A percentile compares a stretch with the other conserved stretches of the same genome.
These are phyloP conservation scores for Paramecium biaurelia DNA, from an alignment of 73 alveolate species.

Conservation along the genomic window DNA sequence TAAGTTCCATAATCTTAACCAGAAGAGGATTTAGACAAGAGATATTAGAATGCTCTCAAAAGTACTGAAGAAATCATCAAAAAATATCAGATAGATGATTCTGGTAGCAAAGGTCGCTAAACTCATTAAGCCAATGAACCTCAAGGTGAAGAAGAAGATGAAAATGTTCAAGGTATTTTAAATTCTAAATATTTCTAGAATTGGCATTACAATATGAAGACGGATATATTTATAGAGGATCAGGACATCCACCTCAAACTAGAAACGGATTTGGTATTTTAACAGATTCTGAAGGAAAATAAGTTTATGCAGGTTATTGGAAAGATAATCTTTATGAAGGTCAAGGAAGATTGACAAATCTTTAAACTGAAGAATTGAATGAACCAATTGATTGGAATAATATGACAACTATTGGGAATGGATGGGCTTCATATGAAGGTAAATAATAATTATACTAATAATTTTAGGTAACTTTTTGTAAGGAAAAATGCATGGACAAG, in stretches of 20 bases:
- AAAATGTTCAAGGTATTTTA: neutral
- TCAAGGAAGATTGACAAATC: neutral
- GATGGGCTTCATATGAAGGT: slow-evolving; percentile 35
- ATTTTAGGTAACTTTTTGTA: neutral
- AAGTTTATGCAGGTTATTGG: slow-evolving; percentile 34
- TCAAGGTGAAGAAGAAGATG: slow-evolving; percentile 16
- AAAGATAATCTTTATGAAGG: slow-evolving; percentile 17
- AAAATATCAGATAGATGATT: neutral
- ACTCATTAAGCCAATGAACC: neutral
- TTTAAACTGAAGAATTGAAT: neutral
- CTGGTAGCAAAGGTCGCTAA: neutral
- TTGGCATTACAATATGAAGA: slow-evolving; percentile 29
- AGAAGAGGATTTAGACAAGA: neutral
- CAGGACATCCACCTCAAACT: neutral
- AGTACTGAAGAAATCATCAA: slow-evolving; percentile 13
- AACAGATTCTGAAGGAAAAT: neutral
- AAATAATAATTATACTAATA: neutral
- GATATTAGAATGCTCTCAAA: slow-evolving; percentile 28
- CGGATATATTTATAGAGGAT: slow-evolving; percentile 33
- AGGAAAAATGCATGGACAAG: slow-evolving; percentile 38
- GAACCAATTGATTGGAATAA: slow-evolving; percentile 43
- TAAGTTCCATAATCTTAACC: neutral
- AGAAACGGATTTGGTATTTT: slow-evolving; percentile 32
- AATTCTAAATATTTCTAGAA: neutral
- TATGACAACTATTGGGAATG: slow-evolving; percentile 11